Conservation (phyloP, 176 grass and related monocot species). For the Calamus simplicifolius region DNA sequence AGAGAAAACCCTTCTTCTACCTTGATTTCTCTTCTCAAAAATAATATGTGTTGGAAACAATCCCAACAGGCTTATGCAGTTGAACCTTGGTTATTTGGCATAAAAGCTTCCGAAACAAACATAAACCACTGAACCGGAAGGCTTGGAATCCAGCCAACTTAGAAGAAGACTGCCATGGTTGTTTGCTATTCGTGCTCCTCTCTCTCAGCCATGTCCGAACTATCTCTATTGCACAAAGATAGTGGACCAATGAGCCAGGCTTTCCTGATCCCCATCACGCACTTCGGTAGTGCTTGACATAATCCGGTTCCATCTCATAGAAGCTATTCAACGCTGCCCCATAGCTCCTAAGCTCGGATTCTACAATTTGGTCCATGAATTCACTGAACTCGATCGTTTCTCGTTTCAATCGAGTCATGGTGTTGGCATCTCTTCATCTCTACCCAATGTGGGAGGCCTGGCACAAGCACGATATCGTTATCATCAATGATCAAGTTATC, state of each 20-base stretch:
- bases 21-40: too few relatives aligned
- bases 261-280: too few relatives aligned
- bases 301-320: conserved; percentile 26
- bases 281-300: conserved; percentile 18
- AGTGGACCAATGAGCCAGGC: conserved; percentile 18
- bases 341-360: conserved; percentile 17
- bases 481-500: not conserved
- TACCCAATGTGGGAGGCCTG: conserved; percentile 10
- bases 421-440: conserved; percentile 22
- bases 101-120: conserved; percentile 27
- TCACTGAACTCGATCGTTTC: conserved; percentile 4
- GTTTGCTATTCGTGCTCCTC: not conserved
- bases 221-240: not conserved
- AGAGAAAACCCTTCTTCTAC: too few relatives aligned
- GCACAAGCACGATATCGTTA: not conserved
- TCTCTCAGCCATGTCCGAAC: too few relatives aligned
- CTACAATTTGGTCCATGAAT: conserved; percentile 12
- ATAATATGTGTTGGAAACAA: too few relatives aligned
- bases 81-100: conserved; percentile 1
- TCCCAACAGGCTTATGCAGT: conserved; percentile 11
- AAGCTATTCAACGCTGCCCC: conserved; percentile 28
- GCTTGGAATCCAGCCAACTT: conserved; percentile 23
- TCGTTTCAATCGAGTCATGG: not conserved
- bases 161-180: not conserved
- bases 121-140: conserved; percentile 17